A percentile compares a stretch with the other conserved stretches of the same genome.
phyloP scores from a whole-genome alignment of 176 grass and related monocot genomes.

The Rhynchospora tenuis region DNA sequence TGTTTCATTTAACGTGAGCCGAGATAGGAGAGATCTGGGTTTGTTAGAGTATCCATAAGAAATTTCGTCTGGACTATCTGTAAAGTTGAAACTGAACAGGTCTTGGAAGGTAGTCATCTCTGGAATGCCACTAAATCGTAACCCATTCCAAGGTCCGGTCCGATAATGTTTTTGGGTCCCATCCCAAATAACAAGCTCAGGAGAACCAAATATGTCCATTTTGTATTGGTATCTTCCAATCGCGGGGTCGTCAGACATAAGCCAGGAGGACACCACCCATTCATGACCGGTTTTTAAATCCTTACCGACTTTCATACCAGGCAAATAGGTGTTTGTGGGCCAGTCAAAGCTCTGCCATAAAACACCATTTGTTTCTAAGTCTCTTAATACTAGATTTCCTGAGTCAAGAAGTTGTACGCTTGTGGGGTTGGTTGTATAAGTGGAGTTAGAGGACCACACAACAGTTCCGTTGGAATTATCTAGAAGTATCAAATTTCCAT shows the following conservation, averaged over 20 bases:
- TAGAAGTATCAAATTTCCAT: conserved; percentile 9
- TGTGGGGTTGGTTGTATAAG: conserved; percentile 7
- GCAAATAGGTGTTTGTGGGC: conserved; percentile 24
- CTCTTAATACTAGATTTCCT: conserved; percentile 26
- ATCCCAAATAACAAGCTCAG: conserved; percentile 19
- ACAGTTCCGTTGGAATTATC: neutral
- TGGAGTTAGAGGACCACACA: conserved; percentile 23
- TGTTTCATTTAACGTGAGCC: conserved; percentile 8
- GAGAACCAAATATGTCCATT: conserved; percentile 16
- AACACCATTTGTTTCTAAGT: neutral
- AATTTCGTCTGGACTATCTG: neutral
- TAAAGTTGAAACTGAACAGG: conserved; percentile 22
- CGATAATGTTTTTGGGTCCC: neutral
- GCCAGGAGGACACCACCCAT: conserved; percentile 37
- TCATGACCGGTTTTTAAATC: conserved; percentile 34
- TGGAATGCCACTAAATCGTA: conserved; percentile 44
- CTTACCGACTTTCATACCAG: conserved; percentile 21
- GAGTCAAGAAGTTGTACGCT: conserved; percentile 26
- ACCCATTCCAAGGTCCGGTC: conserved; percentile 36
- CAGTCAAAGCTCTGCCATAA: conserved; percentile 34
- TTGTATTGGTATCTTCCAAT: conserved; percentile 10
- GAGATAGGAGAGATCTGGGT: neutral
- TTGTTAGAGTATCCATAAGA: neutral
- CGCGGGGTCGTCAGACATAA: conserved; percentile 26
- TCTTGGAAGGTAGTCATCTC: conserved; percentile 42